These are phyloP conservation scores for Tuber melanosporum DNA, from an alignment of 495 filamentous ascomycete genomes.

Conservation along the genomic window DNA sequence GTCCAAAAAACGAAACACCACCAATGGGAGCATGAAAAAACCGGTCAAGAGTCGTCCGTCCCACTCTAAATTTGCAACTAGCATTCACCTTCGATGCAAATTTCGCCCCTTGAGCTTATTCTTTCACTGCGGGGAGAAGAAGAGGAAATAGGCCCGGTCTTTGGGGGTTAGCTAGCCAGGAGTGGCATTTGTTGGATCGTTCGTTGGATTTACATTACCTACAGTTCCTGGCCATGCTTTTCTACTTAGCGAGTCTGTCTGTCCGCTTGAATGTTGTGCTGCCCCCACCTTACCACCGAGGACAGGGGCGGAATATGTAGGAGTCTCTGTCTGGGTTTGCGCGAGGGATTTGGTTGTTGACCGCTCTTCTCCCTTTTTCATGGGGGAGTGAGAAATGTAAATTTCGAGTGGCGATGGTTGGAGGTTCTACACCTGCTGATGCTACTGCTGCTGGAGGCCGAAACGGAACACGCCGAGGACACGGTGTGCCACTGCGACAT, in stretches of 20 bases:
- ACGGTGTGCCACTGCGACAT: background rate
- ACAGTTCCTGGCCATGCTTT: background rate
- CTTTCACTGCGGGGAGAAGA: background rate
- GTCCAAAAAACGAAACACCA: background rate
- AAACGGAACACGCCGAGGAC: background rate
- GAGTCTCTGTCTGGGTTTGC: background rate
- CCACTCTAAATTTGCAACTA: background rate
- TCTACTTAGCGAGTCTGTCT: background rate
- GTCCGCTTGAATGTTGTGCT: background rate
- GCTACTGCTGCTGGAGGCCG: background rate
- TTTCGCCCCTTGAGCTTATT: background rate
- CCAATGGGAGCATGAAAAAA: background rate
- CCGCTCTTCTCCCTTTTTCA: background rate
- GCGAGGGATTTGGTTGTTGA: background rate
- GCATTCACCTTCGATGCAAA: background rate
- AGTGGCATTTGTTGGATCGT: background rate
- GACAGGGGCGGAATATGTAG: background rate
- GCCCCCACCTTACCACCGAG: background rate
- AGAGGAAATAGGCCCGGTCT: background rate
- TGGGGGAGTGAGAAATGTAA: background rate
- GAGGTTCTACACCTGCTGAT: background rate
- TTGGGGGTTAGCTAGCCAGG: background rate
- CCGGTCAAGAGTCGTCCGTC: background rate
- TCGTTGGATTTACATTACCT: background rate
- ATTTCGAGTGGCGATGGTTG: background rate